A percentile compares a stretch with the other conserved stretches of the same genome.
Conservation (phyloP, 805 yeast genomes). For the Lipomyces japonicus region DNA sequence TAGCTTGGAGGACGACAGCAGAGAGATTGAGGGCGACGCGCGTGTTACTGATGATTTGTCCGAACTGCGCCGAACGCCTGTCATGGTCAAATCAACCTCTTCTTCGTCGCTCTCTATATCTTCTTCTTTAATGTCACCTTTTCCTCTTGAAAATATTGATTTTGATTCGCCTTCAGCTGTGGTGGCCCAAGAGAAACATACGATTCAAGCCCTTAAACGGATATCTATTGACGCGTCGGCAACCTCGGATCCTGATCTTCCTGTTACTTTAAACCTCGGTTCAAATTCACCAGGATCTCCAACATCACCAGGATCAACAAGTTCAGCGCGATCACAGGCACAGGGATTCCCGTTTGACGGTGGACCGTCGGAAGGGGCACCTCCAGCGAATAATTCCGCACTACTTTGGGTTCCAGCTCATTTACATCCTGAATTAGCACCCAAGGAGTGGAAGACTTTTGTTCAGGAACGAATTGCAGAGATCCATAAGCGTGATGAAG, state of each 20-base stretch:
- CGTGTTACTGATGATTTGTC: background rate
- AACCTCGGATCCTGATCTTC: slow-evolving; percentile 43
- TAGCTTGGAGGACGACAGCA: background rate
- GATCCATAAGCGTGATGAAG: slow-evolving; percentile 25
- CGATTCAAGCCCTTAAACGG: slow-evolving; percentile 42
- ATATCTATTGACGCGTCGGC: slow-evolving; percentile 40
- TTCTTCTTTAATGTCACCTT: slow-evolving; percentile 3
- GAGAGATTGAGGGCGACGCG: background rate
- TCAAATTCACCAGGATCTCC: background rate
- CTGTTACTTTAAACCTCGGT: slow-evolving; percentile 20
- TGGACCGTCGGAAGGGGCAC: slow-evolving; percentile 14
- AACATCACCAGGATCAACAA: slow-evolving; percentile 8
- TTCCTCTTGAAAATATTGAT: slow-evolving; percentile 20
- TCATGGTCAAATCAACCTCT: background rate
- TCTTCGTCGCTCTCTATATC: slow-evolving; percentile 3
- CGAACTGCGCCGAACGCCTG: background rate
- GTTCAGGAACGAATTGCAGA: slow-evolving; percentile 41
- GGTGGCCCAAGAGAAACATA: slow-evolving; percentile 43
- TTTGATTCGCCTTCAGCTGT: slow-evolving; percentile 34
- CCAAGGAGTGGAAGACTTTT: slow-evolving; percentile 60
- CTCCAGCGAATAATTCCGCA: slow-evolving; percentile 32
- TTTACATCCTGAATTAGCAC: slow-evolving; percentile 91
- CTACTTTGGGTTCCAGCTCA: slow-evolving; percentile 94
- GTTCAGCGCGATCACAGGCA: slow-evolving; percentile 4
- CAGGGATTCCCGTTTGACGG: slow-evolving; percentile 13